Percentiles rank a stretch among this genome's conserved stretches.
Evolutionary conservation across 495 filamentous ascomycete species (phyloP).

Genomic region (Choiromyces venosus): DNA sequence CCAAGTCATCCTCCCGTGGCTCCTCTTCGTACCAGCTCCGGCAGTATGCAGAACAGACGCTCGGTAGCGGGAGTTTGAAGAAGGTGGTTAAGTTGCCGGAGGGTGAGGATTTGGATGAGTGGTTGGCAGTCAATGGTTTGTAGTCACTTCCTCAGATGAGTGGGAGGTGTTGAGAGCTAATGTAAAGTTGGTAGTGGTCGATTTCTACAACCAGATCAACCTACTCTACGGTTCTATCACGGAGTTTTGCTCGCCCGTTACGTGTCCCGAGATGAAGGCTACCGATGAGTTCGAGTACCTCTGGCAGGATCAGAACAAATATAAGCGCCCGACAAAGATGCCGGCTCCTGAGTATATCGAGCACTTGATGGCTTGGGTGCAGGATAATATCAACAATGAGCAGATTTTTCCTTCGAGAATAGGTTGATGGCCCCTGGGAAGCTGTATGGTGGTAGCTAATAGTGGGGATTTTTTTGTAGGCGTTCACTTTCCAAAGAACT

Average conservation of each 20-base stretch:
- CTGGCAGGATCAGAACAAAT: slow-evolving; percentile 80
- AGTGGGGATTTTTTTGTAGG: slow-evolving; percentile 48
- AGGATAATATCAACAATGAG: slow-evolving; percentile 92
- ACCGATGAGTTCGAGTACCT: slow-evolving; percentile 99
- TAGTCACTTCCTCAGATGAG: slow-evolving; percentile 16
- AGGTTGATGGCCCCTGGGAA: slow-evolving; percentile 49
- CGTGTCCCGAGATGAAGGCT: slow-evolving; percentile 98
- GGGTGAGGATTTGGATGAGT: slow-evolving; percentile 94
- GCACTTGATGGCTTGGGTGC: slow-evolving; percentile 94
- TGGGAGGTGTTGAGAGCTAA: slow-evolving; percentile 20
- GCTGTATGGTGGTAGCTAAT: neutral
- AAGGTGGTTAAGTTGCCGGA: slow-evolving; percentile 96
- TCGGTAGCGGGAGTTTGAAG: slow-evolving; percentile 87
- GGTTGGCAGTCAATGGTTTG: slow-evolving; percentile 91
- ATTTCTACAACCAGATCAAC: slow-evolving; percentile 99
- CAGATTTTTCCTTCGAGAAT: slow-evolving; percentile 87
- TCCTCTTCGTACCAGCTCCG: slow-evolving; percentile 92
- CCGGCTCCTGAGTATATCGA: slow-evolving; percentile 94
- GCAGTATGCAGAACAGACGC: slow-evolving; percentile 94
- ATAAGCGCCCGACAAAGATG: slow-evolving; percentile 96
- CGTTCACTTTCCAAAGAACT: slow-evolving; percentile 90
- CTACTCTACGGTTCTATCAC: slow-evolving; percentile 97
- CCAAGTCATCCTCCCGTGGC: slow-evolving; percentile 75
- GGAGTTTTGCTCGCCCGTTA: slow-evolving; percentile 94
- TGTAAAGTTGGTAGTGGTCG: slow-evolving; percentile 63